Base-by-base conservation (phyloP, 495 filamentous ascomycete species). In the Friedmanniomyces endolithicus region DNA sequence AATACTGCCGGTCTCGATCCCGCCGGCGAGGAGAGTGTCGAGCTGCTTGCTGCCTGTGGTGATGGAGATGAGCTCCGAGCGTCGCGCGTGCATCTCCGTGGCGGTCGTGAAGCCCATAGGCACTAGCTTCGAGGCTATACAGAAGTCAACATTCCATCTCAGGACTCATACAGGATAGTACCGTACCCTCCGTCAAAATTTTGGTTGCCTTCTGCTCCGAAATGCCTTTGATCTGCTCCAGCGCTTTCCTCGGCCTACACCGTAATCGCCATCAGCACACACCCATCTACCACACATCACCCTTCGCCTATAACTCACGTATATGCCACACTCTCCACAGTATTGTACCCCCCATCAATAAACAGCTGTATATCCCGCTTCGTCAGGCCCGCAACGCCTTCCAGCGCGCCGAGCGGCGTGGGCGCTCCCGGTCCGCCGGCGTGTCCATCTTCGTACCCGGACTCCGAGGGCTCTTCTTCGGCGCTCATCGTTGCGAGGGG, bases 41-140 rank as follows among this genome's bases (percentile, higher is more conserved):
- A 98, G 78, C 60, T 94, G 86, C 71, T 98, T 98, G 8, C 90
- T 96, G 25, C 92, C 92, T 0, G 92, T 98, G 11, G 94, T 96
- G 57, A 98, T 89, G 4, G 90, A 97, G 57, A 98, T 98, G 48
- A 98, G 77, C 66, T 97, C 92, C 66, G 87, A 94, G 66, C 92
- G 82, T 55, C 92, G 82, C 45, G 87, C 87, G 63, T 98, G 92
- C 94, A 98, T 98, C 72, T 98, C 92, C 0, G 92, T 98, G n/a
- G 92, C 92, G 0, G 92, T 98, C 7, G 92, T 98, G 66, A 98
- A 98, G 11, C 92, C 92, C 88, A 98, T 94, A 0, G 92, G 92
- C 0, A 98, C 92, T 37, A 96, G 77, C 68, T 95, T 97, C 16
- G 88, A 87, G 23, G 90, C 92, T 94, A 62, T 54, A 44, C 22